Conservation (phyloP, 2,329 filamentous ascomycete species). For the Stachybotrys chartarum region DNA sequence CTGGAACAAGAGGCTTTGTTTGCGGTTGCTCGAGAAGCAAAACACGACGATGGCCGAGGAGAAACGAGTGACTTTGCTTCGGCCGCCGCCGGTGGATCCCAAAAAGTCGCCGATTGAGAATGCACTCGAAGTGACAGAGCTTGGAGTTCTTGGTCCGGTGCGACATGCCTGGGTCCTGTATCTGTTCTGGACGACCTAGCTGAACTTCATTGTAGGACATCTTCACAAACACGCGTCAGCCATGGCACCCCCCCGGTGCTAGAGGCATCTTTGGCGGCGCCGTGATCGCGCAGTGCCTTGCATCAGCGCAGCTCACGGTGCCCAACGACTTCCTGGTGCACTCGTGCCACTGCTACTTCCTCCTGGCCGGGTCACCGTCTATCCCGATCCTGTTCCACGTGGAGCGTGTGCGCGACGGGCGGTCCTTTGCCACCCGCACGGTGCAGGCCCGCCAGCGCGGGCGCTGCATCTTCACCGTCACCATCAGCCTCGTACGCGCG, state of each 20-base stretch:
- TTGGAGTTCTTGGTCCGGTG: constrained; percentile 68
- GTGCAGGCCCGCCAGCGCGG: constrained; percentile 92
- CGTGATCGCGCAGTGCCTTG: constrained; percentile 86
- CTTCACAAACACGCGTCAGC: constrained; percentile 86
- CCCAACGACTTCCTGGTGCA: constrained; percentile 75
- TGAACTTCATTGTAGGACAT: constrained; percentile 54
- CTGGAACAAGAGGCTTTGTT: too few relatives aligned
- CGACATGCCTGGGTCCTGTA: background rate
- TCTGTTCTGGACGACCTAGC: background rate
- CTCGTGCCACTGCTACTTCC: constrained; percentile 98
- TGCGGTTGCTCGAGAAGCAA: too few relatives aligned
- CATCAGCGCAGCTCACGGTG: constrained; percentile 83
- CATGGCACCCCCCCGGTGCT: constrained; percentile 89
- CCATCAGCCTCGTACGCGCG: constrained; percentile 76
- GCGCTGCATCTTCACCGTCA: constrained; percentile 89
- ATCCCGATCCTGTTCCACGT: constrained; percentile 93
- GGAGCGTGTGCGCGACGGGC: constrained; percentile 84
- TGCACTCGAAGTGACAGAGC: constrained; percentile 75
- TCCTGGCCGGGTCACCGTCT: constrained; percentile 77
- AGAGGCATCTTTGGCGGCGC: constrained; percentile 90
- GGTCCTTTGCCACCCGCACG: constrained; percentile 83
- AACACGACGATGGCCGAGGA: constrained; percentile 4
- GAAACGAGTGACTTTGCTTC: constrained; percentile 40
- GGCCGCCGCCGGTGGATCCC: constrained; percentile 65
- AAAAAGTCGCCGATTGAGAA: constrained; percentile 80